These are phyloP conservation scores for Penicillium sp. DNA, from an alignment of 2,329 filamentous ascomycete genomes.

Conservation along the genomic window DNA sequence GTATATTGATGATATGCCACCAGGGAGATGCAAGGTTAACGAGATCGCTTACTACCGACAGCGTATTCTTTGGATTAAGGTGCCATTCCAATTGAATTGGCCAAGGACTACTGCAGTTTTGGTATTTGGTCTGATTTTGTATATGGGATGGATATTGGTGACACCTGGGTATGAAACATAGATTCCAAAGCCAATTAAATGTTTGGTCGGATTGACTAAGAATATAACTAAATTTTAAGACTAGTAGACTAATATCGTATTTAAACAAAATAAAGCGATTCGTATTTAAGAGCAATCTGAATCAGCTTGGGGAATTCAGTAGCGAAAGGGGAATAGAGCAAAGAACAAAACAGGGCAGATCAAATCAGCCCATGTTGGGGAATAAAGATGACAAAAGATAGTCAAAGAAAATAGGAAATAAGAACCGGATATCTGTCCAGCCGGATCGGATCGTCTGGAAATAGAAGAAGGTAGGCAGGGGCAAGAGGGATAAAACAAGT, in stretches of 20 bases:
- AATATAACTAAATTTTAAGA: not conserved
- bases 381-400: slow-evolving; percentile 2
- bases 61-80: no score
- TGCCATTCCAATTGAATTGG: no score
- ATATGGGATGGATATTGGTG: no score
- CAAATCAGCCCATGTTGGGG: slow-evolving; percentile 7
- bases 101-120: no score
- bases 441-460: not conserved
- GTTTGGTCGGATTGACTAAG: not conserved
- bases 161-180: no score
- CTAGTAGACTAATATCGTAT: not conserved
- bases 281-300: slow-evolving; percentile 20
- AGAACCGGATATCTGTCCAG: slow-evolving; percentile 15
- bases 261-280: slow-evolving; percentile 13
- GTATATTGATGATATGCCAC: no score
- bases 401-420: slow-evolving; percentile 6
- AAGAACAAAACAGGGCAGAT: slow-evolving; percentile 13
- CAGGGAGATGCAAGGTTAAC: no score
- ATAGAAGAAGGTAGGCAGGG: not conserved
- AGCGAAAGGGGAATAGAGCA: slow-evolving; percentile 38
- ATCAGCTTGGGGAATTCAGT: slow-evolving; percentile 17
- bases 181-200: not conserved
- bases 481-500: not conserved
- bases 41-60: no score
- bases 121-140: no score